Conservation (phyloP, 441 rosid species). For the Euphorbia schlechtendalii region DNA sequence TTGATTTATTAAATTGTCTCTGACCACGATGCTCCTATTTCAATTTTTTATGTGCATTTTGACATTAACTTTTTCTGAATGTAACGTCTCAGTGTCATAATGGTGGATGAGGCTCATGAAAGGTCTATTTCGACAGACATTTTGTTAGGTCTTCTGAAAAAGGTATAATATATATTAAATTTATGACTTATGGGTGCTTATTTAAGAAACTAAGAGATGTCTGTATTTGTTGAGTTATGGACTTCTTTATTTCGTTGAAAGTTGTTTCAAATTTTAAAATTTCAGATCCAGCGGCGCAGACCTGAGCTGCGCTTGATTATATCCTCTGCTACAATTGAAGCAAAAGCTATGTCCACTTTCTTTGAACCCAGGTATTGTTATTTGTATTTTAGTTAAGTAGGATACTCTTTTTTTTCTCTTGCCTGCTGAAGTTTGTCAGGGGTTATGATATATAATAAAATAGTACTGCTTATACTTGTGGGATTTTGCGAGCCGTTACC, state of each 20-base stretch:
- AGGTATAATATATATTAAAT: slow-evolving; percentile 40
- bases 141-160: slow-evolving; percentile 85
- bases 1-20: slow-evolving; percentile 2
- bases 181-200: slow-evolving; percentile 4
- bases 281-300: slow-evolving; percentile 76
- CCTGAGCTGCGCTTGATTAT: slow-evolving; percentile 86
- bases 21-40: neutral
- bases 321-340: slow-evolving; percentile 96
- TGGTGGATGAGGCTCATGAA: slow-evolving; percentile 99
- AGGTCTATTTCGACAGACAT: slow-evolving; percentile 94
- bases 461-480: neutral
- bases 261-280: slow-evolving; percentile 17
- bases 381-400: slow-evolving; percentile 15
- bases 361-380: slow-evolving; percentile 60
- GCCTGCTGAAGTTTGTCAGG: neutral
- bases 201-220: slow-evolving; percentile 6
- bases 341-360: slow-evolving; percentile 74
- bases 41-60: neutral
- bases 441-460: neutral
- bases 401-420: neutral
- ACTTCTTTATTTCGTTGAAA: slow-evolving; percentile 1
- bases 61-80: neutral
- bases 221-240: slow-evolving; percentile 5
- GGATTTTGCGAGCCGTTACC: neutral
- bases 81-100: slow-evolving; percentile 57